Percentiles rank a stretch among this genome's conserved stretches.
These are phyloP conservation scores for Gyrodon lividus DNA, from an alignment of 768 basidiomycete species.

Conservation along the genomic window DNA sequence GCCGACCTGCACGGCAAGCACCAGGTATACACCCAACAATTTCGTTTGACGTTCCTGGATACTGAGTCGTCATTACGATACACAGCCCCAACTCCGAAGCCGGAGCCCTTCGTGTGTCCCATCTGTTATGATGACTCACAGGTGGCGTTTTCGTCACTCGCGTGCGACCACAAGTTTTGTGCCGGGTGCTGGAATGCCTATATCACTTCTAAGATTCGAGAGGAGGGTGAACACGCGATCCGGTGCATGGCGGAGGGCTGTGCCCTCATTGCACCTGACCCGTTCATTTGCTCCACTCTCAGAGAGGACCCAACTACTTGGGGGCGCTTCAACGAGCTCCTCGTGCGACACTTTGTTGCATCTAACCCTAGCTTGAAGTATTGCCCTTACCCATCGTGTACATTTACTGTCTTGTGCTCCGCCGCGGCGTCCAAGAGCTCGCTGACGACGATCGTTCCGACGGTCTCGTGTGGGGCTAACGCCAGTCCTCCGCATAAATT, in stretches of 20 bases:
- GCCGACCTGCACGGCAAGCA: slow-evolving; percentile 31
- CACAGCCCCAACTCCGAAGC: slow-evolving; percentile 26
- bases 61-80: neutral
- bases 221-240: slow-evolving; percentile 71
- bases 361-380: slow-evolving; percentile 83
- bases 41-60: neutral
- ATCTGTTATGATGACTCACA: slow-evolving; percentile 87
- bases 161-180: slow-evolving; percentile 87
- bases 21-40: slow-evolving; percentile 13
- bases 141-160: slow-evolving; percentile 68
- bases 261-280: slow-evolving; percentile 59
- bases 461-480: slow-evolving; percentile 77
- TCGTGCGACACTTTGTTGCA: slow-evolving; percentile 87
- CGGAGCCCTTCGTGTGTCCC: slow-evolving; percentile 77
- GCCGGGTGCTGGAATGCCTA: slow-evolving; percentile 83
- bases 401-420: slow-evolving; percentile 89
- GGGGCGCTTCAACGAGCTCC: slow-evolving; percentile 80
- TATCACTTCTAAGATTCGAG: slow-evolving; percentile 73
- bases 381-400: slow-evolving; percentile 94
- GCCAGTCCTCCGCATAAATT: slow-evolving; percentile 66
- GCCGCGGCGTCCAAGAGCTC: slow-evolving; percentile 74
- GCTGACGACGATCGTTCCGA: slow-evolving; percentile 81
- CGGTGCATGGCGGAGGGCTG: slow-evolving; percentile 84
- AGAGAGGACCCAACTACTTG: slow-evolving; percentile 53
- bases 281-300: slow-evolving; percentile 58